Percentiles rank a stretch among this genome's conserved stretches.
Conservation (phyloP, 2,329 filamentous ascomycete species). For the Stachybotrys chartarum region DNA sequence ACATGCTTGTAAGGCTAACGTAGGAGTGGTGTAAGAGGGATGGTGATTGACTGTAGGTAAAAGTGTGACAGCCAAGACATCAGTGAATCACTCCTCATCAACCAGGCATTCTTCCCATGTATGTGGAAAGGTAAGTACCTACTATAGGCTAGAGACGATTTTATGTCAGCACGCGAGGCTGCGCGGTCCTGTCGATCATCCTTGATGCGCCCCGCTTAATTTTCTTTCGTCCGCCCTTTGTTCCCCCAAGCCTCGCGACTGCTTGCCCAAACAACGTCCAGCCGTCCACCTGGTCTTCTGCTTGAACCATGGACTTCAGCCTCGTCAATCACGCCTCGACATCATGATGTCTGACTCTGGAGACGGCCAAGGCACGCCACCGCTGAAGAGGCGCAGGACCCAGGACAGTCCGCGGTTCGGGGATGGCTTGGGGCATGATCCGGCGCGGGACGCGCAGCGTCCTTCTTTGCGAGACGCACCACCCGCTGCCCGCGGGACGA, state of each 20-base stretch:
- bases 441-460: background rate
- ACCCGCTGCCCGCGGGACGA: slow-evolving; percentile 13
- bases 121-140: no score
- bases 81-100: no score
- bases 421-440: background rate
- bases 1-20: no score
- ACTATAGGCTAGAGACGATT: no score
- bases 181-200: background rate
- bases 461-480: background rate
- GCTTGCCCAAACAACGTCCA: background rate
- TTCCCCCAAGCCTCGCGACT: background rate
- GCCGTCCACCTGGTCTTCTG: background rate
- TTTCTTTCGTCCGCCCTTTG: background rate
- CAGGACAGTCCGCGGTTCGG: slow-evolving; percentile 12
- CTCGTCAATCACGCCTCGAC: slow-evolving; percentile 2
- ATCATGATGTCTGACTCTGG: slow-evolving; percentile 15
- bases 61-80: no score
- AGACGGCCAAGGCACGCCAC: slow-evolving; percentile 13
- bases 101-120: no score
- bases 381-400: slow-evolving; percentile 25
- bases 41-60: no score
- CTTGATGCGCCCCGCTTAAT: background rate
- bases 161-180: background rate
- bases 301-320: slow-evolving; percentile 5
- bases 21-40: no score